These are phyloP conservation scores for Pezicula radicicola DNA, from an alignment of 2,329 filamentous ascomycete species.

Conservation along the genomic window DNA sequence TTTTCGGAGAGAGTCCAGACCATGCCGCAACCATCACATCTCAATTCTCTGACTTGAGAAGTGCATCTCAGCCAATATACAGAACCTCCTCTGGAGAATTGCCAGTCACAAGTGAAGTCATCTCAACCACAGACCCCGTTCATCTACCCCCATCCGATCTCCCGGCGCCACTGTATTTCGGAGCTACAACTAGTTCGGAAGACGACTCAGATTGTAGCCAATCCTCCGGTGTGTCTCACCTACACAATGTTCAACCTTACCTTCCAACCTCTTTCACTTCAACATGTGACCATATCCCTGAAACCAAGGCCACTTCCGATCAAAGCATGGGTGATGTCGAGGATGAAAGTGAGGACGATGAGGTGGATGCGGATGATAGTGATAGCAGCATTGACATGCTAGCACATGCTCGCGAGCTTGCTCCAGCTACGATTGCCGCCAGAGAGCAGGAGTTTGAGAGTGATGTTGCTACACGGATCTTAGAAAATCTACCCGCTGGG, in stretches of 20 bases:
- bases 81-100: background rate
- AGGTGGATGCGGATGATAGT: conserved; percentile 9
- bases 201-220: conserved; percentile 9
- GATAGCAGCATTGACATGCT: conserved; percentile 20
- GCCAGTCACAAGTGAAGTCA: conserved; percentile 15
- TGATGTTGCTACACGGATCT: background rate
- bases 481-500: conserved; percentile 4
- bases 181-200: conserved; percentile 6
- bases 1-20: conserved; percentile 7
- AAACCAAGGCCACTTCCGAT: background rate
- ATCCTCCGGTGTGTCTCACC: conserved; percentile 1
- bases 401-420: conserved; percentile 9
- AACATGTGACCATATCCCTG: background rate
- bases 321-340: background rate
- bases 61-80: background rate
- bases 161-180: conserved; percentile 17
- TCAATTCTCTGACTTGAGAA: background rate
- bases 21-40: conserved; percentile 1
- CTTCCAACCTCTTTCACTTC: background rate
- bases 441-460: conserved; percentile 16
- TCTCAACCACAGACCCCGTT: conserved; percentile 7
- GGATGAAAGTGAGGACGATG: conserved; percentile 4
- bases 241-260: background rate
- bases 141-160: conserved; percentile 16
- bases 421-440: conserved; percentile 12